Conservation (phyloP, 805 yeast genomes). For the Kregervanrija fluxuum region DNA sequence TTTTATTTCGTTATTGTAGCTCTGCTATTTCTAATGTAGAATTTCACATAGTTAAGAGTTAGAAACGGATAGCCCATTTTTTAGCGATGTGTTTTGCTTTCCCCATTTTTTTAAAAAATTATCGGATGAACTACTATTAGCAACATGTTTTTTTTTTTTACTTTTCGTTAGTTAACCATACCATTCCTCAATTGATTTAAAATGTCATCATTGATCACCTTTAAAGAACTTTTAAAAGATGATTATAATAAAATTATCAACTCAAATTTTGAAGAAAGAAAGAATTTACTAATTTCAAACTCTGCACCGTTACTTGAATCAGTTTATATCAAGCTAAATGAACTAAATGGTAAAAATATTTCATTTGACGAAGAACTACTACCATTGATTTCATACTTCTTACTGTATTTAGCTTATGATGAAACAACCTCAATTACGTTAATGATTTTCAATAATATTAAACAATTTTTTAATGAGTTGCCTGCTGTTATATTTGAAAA, state of each 20-base stretch:
- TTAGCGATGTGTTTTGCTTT: no score
- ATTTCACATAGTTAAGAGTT: no score
- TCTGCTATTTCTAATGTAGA: no score
- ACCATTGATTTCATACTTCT: constrained; percentile 1
- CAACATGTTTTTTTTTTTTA: no score
- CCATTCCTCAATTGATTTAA: no score
- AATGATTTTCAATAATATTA: constrained; percentile 5
- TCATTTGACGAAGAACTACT: background rate
- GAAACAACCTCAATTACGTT: constrained; percentile 4
- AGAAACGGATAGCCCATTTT: no score
- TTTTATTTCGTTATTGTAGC: no score
- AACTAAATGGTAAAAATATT: no score
- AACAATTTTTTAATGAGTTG: background rate
- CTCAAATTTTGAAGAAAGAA: background rate
- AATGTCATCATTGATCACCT: no score
- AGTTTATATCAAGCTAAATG: background rate
- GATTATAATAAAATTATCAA: background rate
- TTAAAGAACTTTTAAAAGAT: constrained; percentile 1
- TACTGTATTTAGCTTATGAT: constrained; percentile 3
- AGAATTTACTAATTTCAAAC: background rate
- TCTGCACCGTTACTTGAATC: constrained; percentile 4
- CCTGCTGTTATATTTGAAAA: background rate
- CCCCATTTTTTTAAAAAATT: no score
- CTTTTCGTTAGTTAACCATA: no score
- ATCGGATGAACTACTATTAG: no score